Conservation (phyloP, 306 rosid species). For the Citrullus colocynthis region DNA sequence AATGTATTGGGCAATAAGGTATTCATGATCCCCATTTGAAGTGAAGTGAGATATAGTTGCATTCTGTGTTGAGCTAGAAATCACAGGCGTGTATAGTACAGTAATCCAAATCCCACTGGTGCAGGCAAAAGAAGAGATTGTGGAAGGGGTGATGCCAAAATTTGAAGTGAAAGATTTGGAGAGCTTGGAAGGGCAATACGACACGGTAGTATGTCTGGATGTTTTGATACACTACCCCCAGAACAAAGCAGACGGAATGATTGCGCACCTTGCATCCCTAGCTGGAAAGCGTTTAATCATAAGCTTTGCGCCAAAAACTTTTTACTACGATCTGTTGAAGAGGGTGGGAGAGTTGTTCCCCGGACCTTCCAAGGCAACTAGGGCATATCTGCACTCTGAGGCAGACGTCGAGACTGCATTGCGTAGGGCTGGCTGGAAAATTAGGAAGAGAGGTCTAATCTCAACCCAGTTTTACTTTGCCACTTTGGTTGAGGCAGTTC, state of each 20-base stretch:
- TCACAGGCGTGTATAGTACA: too few relatives aligned
- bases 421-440: conserved; percentile 71
- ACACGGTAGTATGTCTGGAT: conserved; percentile 70
- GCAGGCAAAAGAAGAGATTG: conserved; percentile 54
- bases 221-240: conserved; percentile 93
- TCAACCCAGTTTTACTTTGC: conserved; percentile 90
- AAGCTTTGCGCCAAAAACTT: conserved; percentile 90
- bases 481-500: conserved; percentile 85
- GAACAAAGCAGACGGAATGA: conserved; percentile 80
- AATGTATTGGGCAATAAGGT: too few relatives aligned
- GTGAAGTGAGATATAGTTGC: too few relatives aligned
- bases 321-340: conserved; percentile 65
- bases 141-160: conserved; percentile 43
- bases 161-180: conserved; percentile 79
- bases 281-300: conserved; percentile 65
- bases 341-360: conserved; percentile 95
- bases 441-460: conserved; percentile 61
- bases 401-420: conserved; percentile 79
- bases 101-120: too few relatives aligned
- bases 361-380: conserved; percentile 91
- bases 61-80: too few relatives aligned
- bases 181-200: conserved; percentile 73
- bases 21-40: too few relatives aligned
- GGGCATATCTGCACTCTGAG: conserved; percentile 89
- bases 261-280: conserved; percentile 77